These are phyloP conservation scores for Penicillium herquei DNA, from an alignment of 495 filamentous ascomycete species.

Conservation along the genomic window DNA sequence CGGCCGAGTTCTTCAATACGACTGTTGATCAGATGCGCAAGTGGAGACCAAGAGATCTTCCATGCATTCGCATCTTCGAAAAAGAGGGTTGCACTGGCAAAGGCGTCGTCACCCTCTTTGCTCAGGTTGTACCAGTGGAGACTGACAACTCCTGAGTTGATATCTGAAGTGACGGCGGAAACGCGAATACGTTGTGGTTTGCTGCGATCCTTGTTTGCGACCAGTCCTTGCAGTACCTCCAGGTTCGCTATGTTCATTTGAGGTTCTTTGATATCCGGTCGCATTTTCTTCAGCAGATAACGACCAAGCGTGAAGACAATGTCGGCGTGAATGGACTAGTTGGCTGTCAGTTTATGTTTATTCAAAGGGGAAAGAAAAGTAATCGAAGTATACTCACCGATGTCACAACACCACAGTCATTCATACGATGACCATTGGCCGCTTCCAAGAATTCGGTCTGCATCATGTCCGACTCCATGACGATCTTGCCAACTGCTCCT, in stretches of 20 bases:
- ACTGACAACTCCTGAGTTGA: slow-evolving; percentile 4
- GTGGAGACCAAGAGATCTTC: slow-evolving; percentile 23
- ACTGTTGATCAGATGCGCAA: slow-evolving; percentile 27
- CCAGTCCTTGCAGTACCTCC: slow-evolving; percentile 37
- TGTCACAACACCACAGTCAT: slow-evolving; percentile 33
- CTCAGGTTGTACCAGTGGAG: neutral
- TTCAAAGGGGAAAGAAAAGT: too few relatives aligned
- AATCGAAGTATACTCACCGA: slow-evolving; percentile 36
- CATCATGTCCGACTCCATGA: slow-evolving; percentile 33
- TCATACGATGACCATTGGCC: slow-evolving; percentile 38
- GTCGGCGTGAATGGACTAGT: slow-evolving; percentile 18
- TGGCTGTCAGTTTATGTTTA: slow-evolving; percentile 1
- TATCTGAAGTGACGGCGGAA: slow-evolving; percentile 6
- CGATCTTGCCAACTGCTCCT: slow-evolving; percentile 12
- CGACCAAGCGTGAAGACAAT: slow-evolving; percentile 28
- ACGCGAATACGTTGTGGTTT: slow-evolving; percentile 17
- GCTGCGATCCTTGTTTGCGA: slow-evolving; percentile 11
- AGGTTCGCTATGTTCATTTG: slow-evolving; percentile 27
- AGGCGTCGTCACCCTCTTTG: slow-evolving; percentile 9
- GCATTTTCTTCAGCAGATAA: slow-evolving; percentile 21
- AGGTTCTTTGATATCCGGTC: slow-evolving; percentile 3
- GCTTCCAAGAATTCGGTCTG: slow-evolving; percentile 30
- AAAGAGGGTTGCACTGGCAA: slow-evolving; percentile 20
- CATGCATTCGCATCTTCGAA: slow-evolving; percentile 19
- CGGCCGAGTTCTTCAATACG: slow-evolving; percentile 28